A percentile compares a stretch with the other conserved stretches of the same genome.
phyloP scores from a whole-genome alignment of 441 rosid species.

The Dalechampia spathulata region DNA sequence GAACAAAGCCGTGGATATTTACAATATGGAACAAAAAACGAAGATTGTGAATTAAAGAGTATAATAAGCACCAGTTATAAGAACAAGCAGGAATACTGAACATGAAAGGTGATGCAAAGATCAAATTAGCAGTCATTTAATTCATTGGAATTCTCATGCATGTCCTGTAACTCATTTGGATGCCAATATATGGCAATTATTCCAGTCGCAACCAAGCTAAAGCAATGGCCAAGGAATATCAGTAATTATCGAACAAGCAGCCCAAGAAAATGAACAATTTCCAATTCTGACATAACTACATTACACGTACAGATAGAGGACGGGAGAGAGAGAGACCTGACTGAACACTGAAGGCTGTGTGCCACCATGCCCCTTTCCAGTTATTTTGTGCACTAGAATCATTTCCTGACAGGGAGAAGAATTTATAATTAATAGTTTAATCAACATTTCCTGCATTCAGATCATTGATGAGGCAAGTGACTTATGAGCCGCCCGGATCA shows the following conservation, averaged over 20 bases:
- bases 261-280: not conserved
- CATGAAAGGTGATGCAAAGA: not conserved
- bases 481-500: not conserved
- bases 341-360: slow-evolving; percentile 54
- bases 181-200: no score
- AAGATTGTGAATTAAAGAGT: not conserved
- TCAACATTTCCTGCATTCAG: not conserved
- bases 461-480: not conserved
- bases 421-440: not conserved
- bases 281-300: not conserved
- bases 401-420: slow-evolving; percentile 47
- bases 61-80: not conserved
- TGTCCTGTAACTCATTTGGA: no score
- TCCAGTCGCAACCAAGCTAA: not conserved
- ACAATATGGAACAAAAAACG: not conserved
- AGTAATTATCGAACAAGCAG: no score
- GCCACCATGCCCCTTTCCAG: slow-evolving; percentile 99
- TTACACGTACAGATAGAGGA: not conserved
- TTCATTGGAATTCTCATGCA: no score
- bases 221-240: no score
- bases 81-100: not conserved
- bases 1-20: no score
- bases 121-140: not conserved
- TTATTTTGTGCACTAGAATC: slow-evolving; percentile 83
- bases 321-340: slow-evolving; percentile 42